Conservation (phyloP, 2,329 filamentous ascomycete genomes). For the Arachnomyces sp. region DNA sequence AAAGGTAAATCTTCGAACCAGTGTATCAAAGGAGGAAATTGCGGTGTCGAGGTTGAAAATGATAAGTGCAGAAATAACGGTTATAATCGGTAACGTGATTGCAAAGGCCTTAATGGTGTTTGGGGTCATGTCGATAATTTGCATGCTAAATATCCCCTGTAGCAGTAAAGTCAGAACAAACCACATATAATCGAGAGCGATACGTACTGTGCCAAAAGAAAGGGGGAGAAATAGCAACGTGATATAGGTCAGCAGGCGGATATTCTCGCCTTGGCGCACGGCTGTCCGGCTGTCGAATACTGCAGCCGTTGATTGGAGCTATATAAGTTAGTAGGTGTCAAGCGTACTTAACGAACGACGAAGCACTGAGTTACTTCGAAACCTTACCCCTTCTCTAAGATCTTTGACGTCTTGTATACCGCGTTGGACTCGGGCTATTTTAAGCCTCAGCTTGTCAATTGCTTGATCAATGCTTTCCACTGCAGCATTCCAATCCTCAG, state of each 20-base stretch:
- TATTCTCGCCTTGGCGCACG: constrained; percentile 16
- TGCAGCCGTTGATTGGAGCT: constrained; percentile 10
- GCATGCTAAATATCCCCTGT: constrained; percentile 8
- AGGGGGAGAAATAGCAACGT: constrained; percentile 16
- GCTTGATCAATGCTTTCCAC: constrained; percentile 4
- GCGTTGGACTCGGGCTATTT: constrained; percentile 4
- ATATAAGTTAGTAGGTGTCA: not conserved
- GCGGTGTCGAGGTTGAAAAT: constrained; percentile 7
- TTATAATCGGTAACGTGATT: constrained; percentile 7
- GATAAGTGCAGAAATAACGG: constrained; percentile 5
- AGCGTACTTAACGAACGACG: not conserved
- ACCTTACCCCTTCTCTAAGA: constrained; percentile 6
- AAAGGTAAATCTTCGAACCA: constrained; percentile 1
- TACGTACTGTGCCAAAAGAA: constrained; percentile 12
- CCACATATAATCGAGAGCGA: not conserved
- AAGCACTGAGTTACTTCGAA: not conserved
- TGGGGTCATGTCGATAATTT: constrained; percentile 2
- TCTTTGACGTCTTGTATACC: constrained; percentile 6
- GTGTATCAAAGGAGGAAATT: constrained; percentile 4
- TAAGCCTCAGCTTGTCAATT: constrained; percentile 6
- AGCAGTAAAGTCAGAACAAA: not conserved
- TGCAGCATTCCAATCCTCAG: constrained; percentile 5
- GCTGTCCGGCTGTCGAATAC: constrained; percentile 15
- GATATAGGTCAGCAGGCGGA: constrained; percentile 15
- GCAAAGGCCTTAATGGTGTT: constrained; percentile 6